Conservation (phyloP, 139 green algal species). For the Ulvella scutata region DNA sequence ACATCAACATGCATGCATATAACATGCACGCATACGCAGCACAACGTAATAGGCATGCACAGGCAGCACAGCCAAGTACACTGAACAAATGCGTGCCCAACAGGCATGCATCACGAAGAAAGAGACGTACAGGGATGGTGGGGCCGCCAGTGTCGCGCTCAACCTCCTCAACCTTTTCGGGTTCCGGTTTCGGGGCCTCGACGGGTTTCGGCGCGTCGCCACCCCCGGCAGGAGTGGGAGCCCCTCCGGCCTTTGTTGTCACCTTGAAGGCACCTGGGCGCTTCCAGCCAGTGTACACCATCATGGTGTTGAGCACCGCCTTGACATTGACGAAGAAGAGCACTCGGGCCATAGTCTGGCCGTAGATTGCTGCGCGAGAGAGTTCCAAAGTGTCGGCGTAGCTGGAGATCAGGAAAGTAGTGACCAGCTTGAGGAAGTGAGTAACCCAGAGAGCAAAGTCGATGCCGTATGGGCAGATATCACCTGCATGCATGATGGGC, state of each 20-base stretch:
- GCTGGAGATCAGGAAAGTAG: not conserved
- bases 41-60: no score
- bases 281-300: constrained; percentile 1
- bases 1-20: no score
- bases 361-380: not conserved
- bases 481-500: no score
- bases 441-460: not conserved
- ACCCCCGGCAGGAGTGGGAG: not conserved
- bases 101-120: no score
- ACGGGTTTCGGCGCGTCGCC: not conserved
- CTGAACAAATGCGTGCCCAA: no score
- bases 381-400: not conserved
- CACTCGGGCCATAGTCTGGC: not conserved
- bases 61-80: no score
- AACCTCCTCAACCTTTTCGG: not conserved
- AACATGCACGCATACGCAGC: no score
- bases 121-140: not conserved
- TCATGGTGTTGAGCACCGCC: not conserved
- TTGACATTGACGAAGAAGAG: constrained; percentile 1
- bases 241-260: not conserved
- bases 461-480: constrained; percentile 2
- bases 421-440: not conserved
- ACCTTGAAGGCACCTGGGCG: not conserved
- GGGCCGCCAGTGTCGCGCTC: not conserved
- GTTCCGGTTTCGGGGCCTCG: not conserved